Evolutionary conservation across 164 flowering plant genomes (phyloP).

Genomic region (Houttuynia cordata): DNA sequence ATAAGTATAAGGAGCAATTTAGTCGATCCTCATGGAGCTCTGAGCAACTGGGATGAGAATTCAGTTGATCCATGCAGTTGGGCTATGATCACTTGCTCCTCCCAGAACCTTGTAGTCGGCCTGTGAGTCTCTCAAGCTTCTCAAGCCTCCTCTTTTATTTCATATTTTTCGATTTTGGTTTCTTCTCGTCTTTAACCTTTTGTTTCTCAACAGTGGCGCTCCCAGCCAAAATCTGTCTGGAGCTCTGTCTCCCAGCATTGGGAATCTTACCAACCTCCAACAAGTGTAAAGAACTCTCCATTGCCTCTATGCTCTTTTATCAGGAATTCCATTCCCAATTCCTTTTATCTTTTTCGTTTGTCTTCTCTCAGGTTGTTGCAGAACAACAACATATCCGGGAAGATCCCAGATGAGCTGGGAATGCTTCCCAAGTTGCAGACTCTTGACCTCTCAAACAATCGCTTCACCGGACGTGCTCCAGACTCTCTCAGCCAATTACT

Average conservation of each 20-base stretch:
- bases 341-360: not conserved
- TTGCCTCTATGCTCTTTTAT: not conserved
- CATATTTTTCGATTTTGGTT: not conserved
- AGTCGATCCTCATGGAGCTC: conserved; percentile 68
- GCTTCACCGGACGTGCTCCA: conserved; percentile 48
- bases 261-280: conserved; percentile 74
- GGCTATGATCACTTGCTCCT: conserved; percentile 88
- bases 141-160: not conserved
- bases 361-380: conserved; percentile 56
- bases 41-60: conserved; percentile 86
- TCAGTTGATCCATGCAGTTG: conserved; percentile 98
- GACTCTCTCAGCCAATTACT: conserved; percentile 45
- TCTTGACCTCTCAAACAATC: conserved; percentile 80
- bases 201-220: conserved; percentile 51
- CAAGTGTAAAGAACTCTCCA: conserved; percentile 55
- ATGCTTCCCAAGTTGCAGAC: conserved; percentile 59
- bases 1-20: conserved; percentile 38
- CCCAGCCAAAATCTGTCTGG: conserved; percentile 90
- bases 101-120: conserved; percentile 68
- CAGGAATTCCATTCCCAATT: not conserved
- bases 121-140: conserved; percentile 35
- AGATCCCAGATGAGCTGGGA: conserved; percentile 67
- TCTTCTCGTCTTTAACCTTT: not conserved
- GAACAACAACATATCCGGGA: conserved; percentile 77
- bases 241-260: conserved; percentile 50